A percentile compares a stretch with the other conserved stretches of the same genome.
Evolutionary conservation across 495 filamentous ascomycete genomes (phyloP).

Genomic region (Astrothelium macrocarpum): DNA sequence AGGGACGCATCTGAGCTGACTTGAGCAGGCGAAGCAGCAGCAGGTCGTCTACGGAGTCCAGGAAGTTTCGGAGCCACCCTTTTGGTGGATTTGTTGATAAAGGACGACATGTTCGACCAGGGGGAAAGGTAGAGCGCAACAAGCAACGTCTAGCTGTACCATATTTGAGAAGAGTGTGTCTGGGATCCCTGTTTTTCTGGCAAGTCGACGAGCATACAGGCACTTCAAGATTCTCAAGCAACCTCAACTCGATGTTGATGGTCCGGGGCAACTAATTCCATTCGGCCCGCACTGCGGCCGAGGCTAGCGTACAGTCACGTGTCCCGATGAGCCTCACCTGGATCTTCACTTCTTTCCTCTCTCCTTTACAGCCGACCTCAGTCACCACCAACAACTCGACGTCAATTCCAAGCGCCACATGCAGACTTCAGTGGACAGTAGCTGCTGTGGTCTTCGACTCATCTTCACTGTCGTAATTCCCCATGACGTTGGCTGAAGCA

Average conservation of each 20-base stretch:
- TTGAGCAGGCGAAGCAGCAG: not conserved
- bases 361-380: not conserved
- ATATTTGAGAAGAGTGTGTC: not conserved
- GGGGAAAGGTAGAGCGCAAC: not conserved
- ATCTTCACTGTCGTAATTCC: not conserved
- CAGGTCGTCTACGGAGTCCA: not conserved
- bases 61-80: not conserved
- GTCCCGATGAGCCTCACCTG: not conserved
- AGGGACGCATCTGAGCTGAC: not conserved
- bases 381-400: too few relatives aligned
- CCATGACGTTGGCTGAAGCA: constrained; percentile 5
- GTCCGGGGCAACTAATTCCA: not conserved
- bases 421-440: not conserved
- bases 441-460: not conserved
- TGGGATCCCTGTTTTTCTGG: too few relatives aligned
- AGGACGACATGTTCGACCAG: not conserved
- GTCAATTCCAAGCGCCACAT: not conserved
- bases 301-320: not conserved
- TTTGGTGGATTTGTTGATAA: constrained; percentile 1
- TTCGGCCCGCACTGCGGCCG: not conserved
- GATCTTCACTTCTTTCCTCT: not conserved
- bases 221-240: too few relatives aligned
- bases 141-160: not conserved
- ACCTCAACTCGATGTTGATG: too few relatives aligned
- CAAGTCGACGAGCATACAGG: too few relatives aligned